Conservation (phyloP, 2,329 filamentous ascomycete species). For the Tothia fuscella region DNA sequence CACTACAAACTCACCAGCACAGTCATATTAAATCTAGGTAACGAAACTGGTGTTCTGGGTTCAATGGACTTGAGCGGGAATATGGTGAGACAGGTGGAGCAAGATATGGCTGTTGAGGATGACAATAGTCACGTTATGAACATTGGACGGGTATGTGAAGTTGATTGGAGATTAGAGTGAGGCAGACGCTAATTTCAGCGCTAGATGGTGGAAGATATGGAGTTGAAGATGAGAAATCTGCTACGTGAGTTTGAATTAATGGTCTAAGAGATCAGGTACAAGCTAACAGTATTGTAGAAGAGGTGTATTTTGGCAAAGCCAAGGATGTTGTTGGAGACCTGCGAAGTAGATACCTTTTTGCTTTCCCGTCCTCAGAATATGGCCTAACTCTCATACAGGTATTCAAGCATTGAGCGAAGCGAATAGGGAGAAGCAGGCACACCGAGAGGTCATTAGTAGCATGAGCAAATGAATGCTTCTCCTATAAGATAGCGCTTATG, state of each 20-base stretch:
- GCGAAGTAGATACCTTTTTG: constrained; percentile 64
- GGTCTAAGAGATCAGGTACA: not conserved
- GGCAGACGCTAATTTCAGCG: too few species aligned
- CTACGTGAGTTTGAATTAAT: constrained; percentile 43
- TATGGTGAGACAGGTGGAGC: constrained; percentile 94
- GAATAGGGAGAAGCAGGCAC: constrained; percentile 70
- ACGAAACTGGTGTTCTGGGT: constrained; percentile 55
- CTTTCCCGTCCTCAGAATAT: constrained; percentile 1
- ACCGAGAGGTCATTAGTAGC: constrained; percentile 71
- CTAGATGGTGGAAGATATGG: constrained; percentile 97
- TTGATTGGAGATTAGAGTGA: constrained; percentile 14
- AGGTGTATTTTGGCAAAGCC: constrained; percentile 98
- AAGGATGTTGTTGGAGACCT: constrained; percentile 96
- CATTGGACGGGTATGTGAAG: too few species aligned
- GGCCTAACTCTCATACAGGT: too few species aligned
- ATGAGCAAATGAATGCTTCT: constrained; percentile 21
- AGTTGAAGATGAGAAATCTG: constrained; percentile 97
- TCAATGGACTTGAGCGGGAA: constrained; percentile 90
- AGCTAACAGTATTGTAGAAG: constrained; percentile 39
- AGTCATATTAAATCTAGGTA: constrained; percentile 80
- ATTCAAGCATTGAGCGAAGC: constrained; percentile 73
- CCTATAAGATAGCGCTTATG: not conserved
- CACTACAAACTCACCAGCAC: constrained; percentile 98
- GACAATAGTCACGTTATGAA: constrained; percentile 51
- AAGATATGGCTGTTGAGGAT: constrained; percentile 61